Conservation (phyloP, 2,329 filamentous ascomycete species). For the Ceratocystis lukuohia region DNA sequence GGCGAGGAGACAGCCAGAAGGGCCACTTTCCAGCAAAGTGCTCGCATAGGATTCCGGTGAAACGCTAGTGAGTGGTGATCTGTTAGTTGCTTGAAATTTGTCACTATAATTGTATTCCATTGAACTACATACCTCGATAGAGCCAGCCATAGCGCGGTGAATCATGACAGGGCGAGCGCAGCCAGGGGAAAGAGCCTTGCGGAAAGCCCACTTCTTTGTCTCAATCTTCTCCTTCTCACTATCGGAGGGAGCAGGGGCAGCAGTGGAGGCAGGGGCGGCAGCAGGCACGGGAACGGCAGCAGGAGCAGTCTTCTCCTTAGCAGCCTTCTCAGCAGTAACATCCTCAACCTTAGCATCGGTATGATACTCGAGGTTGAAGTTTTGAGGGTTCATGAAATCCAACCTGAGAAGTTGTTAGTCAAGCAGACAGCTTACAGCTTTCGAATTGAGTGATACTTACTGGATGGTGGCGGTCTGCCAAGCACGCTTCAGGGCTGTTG, state of each 20-base stretch:
- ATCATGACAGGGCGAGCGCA: conserved; percentile 77
- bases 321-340: conserved; percentile 19
- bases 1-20: conserved; percentile 75
- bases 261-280: conserved; percentile 26
- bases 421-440: not conserved
- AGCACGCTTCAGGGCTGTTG: conserved; percentile 20
- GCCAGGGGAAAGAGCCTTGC: conserved; percentile 46
- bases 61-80: conserved; percentile 31
- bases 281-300: conserved; percentile 19
- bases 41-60: conserved; percentile 65
- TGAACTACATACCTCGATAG: conserved; percentile 27
- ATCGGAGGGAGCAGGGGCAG: conserved; percentile 25
- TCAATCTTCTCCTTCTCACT: conserved; percentile 35
- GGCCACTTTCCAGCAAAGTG: conserved; percentile 83
- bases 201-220: conserved; percentile 26
- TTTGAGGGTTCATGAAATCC: conserved; percentile 56
- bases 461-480: conserved; percentile 91
- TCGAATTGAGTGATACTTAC: conserved; percentile 19
- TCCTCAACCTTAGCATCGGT: conserved; percentile 46
- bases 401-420: conserved; percentile 30
- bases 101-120: not conserved
- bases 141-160: conserved; percentile 71
- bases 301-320: conserved; percentile 25
- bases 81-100: conserved; percentile 4
- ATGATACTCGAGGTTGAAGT: conserved; percentile 80